Percentiles rank a stretch among this genome's conserved stretches.
These are phyloP conservation scores for Glarea lozoyensis DNA, from an alignment of 495 filamentous ascomycete genomes.

Conservation along the genomic window DNA sequence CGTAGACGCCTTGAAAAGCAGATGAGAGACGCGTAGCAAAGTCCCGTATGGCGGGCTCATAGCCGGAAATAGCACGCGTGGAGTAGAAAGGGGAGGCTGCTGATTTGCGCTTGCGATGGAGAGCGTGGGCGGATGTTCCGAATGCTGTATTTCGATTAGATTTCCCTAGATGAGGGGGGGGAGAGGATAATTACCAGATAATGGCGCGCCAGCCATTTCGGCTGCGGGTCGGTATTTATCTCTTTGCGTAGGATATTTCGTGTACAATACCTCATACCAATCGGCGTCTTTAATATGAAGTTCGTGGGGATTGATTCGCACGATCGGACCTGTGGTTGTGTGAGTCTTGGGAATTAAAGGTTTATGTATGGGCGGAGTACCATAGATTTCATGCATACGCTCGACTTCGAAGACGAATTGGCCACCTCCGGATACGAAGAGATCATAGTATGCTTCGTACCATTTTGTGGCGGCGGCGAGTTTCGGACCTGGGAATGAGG, in stretches of 20 bases:
- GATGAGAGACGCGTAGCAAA: constrained; percentile 16
- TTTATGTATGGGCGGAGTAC: constrained; percentile 15
- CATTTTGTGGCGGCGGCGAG: constrained; percentile 32
- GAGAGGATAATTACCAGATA: neutral
- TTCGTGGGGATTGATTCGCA: constrained; percentile 49
- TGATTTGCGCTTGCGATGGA: constrained; percentile 29
- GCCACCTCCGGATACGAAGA: constrained; percentile 1
- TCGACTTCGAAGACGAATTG: constrained; percentile 20
- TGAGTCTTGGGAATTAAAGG: constrained; percentile 2
- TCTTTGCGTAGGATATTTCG: constrained; percentile 1
- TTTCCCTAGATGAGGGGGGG: neutral
- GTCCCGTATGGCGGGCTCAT: constrained; percentile 2
- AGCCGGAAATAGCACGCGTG: neutral
- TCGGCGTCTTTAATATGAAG: constrained; percentile 37
- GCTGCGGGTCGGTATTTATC: neutral
- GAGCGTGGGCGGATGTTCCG: constrained; percentile 32
- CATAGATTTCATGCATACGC: constrained; percentile 22
- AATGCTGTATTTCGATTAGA: constrained; percentile 23
- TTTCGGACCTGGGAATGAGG: constrained; percentile 37
- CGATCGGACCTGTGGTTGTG: constrained; percentile 31
- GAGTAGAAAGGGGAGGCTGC: constrained; percentile 32
- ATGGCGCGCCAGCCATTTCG: neutral
- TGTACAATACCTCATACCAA: neutral
- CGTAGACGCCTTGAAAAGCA: neutral
- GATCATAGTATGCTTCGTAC: constrained; percentile 25